These are phyloP conservation scores for Leccinum fuscescens DNA, from an alignment of 1,284 basidiomycete species.

Conservation along the genomic window DNA sequence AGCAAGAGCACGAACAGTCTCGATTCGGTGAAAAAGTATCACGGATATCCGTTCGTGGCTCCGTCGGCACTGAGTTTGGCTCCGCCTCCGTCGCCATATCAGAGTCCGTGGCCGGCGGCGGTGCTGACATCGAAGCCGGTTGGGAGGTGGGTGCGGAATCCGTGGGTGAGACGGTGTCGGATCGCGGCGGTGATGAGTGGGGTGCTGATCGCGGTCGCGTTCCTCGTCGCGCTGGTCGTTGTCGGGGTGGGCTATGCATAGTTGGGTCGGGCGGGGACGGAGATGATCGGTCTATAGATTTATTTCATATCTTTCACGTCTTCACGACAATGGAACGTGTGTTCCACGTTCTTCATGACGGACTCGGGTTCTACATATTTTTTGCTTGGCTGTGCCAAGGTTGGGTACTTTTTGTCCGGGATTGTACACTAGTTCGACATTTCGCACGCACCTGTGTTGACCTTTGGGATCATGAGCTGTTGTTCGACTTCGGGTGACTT, in stretches of 20 bases:
- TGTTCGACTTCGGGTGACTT: no score
- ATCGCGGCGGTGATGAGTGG: slow-evolving; percentile 45
- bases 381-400: background rate
- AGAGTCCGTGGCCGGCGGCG: slow-evolving; percentile 12
- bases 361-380: background rate
- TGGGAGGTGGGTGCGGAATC: slow-evolving; percentile 27
- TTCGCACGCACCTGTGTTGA: background rate
- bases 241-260: background rate
- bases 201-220: slow-evolving; percentile 35
- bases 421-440: slow-evolving; percentile 5
- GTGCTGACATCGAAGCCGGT: slow-evolving; percentile 17
- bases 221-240: slow-evolving; percentile 41
- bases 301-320: background rate
- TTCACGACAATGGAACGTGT: background rate
- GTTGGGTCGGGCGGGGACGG: background rate
- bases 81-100: slow-evolving; percentile 25
- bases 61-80: slow-evolving; percentile 30
- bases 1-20: slow-evolving; percentile 25
- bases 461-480: no score
- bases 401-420: background rate
- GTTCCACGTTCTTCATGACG: background rate
- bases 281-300: background rate
- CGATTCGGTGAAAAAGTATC: slow-evolving; percentile 22
- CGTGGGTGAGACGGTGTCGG: slow-evolving; percentile 48
- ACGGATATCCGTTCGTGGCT: slow-evolving; percentile 34